A percentile compares a stretch with the other conserved stretches of the same genome.
Evolutionary conservation across 2,329 filamentous ascomycete genomes (phyloP).

Genomic region (Trichoderma asperellum): DNA sequence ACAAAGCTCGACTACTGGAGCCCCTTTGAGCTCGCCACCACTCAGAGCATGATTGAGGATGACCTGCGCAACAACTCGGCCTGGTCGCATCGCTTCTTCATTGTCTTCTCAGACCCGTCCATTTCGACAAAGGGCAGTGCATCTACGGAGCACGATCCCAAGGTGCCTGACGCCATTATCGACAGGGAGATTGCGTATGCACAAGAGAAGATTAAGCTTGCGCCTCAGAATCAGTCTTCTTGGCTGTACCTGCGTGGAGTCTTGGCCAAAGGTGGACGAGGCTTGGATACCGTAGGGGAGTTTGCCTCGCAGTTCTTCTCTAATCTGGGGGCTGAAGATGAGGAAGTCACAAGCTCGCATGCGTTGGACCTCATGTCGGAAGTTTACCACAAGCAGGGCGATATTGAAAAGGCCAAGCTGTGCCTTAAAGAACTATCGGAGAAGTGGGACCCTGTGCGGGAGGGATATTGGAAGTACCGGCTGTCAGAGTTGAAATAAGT

Average conservation of each 20-base stretch:
- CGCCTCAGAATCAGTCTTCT: slow-evolving; percentile 90
- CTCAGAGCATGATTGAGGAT: slow-evolving; percentile 71
- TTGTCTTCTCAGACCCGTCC: slow-evolving; percentile 73
- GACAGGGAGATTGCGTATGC: slow-evolving; percentile 77
- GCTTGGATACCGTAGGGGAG: slow-evolving; percentile 49
- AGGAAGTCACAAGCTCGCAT: slow-evolving; percentile 64
- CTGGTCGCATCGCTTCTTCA: slow-evolving; percentile 95
- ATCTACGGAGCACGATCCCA: slow-evolving; percentile 57
- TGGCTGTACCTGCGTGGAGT: slow-evolving; percentile 92
- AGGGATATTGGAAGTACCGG: slow-evolving; percentile 84
- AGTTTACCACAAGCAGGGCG: slow-evolving; percentile 61
- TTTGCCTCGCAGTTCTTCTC: slow-evolving; percentile 59
- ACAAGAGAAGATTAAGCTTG: slow-evolving; percentile 71
- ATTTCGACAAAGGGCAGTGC: slow-evolving; percentile 51
- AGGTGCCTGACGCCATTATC: slow-evolving; percentile 65
- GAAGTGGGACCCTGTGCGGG: slow-evolving; percentile 88
- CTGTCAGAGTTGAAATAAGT: slow-evolving; percentile 35
- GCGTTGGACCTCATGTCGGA: slow-evolving; percentile 75
- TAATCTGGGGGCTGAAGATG: slow-evolving; percentile 50
- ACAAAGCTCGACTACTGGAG: slow-evolving; percentile 69
- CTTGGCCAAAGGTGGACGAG: slow-evolving; percentile 65
- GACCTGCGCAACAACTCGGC: slow-evolving; percentile 96
- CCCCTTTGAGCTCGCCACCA: slow-evolving; percentile 71
- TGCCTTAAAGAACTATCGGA: slow-evolving; percentile 75
- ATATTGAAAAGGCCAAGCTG: slow-evolving; percentile 65